These are phyloP conservation scores for Pouteria campechiana DNA, from an alignment of 179 eudicot genomes.

Conservation along the genomic window DNA sequence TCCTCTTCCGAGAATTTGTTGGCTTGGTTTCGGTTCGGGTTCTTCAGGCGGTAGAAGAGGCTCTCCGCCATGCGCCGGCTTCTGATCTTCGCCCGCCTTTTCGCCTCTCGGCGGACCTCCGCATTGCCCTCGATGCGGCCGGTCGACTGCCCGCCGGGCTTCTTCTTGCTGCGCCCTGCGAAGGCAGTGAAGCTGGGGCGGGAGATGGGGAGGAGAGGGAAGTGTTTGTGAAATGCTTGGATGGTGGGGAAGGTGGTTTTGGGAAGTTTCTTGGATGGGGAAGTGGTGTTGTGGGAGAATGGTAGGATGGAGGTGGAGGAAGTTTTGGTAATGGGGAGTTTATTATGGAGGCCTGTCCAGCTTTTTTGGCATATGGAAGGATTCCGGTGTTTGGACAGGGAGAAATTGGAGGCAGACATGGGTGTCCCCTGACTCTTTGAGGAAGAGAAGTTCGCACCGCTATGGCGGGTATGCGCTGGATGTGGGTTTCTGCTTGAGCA, in stretches of 20 bases:
- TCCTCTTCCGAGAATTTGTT: constrained; percentile 90
- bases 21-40: constrained; percentile 60
- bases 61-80: constrained; percentile 60
- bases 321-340: too few species aligned
- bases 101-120: constrained; percentile 69
- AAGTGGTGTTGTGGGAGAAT: constrained; percentile 6
- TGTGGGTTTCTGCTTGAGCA: too few species aligned
- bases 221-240: constrained; percentile 4
- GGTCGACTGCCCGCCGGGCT: constrained; percentile 21
- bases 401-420: too few species aligned
- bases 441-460: too few species aligned
- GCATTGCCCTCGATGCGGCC: constrained; percentile 66
- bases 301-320: constrained; percentile 5
- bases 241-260: too few species aligned
- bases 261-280: constrained; percentile 9
- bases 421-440: too few species aligned
- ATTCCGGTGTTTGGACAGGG: too few species aligned
- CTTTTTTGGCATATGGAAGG: too few species aligned
- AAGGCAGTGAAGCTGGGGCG: constrained; percentile 31
- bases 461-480: too few species aligned
- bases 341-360: too few species aligned
- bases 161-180: constrained; percentile 80
- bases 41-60: constrained; percentile 75
- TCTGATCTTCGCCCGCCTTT: constrained; percentile 47
- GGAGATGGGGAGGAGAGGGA: constrained; percentile 1